These are phyloP conservation scores for Xerocomellus intermedius DNA, from an alignment of 768 basidiomycete species.

Conservation along the genomic window DNA sequence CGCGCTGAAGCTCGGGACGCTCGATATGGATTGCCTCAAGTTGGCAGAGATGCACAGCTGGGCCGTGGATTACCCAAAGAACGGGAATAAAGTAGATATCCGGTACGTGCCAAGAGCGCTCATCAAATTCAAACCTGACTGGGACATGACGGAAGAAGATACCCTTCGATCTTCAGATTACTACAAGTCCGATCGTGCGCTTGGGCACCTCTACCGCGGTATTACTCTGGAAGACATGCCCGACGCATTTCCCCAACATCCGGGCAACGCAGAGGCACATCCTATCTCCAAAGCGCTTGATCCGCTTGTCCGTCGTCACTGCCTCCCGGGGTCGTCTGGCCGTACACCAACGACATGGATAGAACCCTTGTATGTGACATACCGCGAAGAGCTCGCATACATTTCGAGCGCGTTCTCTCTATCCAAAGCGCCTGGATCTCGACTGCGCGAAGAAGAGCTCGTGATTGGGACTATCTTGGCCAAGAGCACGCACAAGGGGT, in stretches of 20 bases:
- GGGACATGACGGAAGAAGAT: not conserved
- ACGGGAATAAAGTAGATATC: conserved; percentile 61
- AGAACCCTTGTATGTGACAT: not conserved
- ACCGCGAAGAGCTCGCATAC: conserved; percentile 1
- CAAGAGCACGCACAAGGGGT: not conserved
- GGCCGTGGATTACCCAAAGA: conserved; percentile 79
- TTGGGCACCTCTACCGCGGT: not conserved
- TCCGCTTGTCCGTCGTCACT: not conserved
- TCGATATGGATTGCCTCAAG: conserved; percentile 51
- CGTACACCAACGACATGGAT: not conserved
- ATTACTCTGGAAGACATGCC: not conserved
- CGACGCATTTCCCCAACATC: not conserved
- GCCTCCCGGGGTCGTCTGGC: not conserved
- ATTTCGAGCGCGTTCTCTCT: not conserved
- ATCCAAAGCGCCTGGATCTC: not conserved
- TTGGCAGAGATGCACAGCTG: conserved; percentile 55
- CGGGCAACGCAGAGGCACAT: not conserved
- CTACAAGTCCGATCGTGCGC: not conserved
- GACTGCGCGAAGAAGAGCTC: not conserved
- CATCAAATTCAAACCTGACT: conserved; percentile 72
- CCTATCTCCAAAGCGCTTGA: not conserved
- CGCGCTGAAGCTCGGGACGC: conserved; percentile 50
- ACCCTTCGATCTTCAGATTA: not conserved
- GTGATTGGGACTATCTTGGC: not conserved
- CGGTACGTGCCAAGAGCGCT: conserved; percentile 48